Conservation (phyloP, 2,329 filamentous ascomycete species). For the Coniochaeta ligniaria region DNA sequence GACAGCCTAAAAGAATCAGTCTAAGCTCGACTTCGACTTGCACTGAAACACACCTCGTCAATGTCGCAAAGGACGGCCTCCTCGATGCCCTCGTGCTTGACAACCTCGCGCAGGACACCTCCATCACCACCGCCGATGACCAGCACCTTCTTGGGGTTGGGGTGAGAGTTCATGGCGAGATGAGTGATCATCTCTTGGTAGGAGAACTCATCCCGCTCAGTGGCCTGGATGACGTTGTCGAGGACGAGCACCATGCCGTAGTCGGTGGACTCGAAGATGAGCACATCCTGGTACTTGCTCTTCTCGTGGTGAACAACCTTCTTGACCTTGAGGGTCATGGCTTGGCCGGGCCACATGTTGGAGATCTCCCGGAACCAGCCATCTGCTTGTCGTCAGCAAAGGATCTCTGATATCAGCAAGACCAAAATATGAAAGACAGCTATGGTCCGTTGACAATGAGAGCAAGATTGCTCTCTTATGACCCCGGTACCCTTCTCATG, state of each 20-base stretch:
- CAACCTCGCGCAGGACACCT: constrained; percentile 93
- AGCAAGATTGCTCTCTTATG: not conserved
- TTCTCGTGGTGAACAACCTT: constrained; percentile 99
- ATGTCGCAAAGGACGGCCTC: constrained; percentile 97
- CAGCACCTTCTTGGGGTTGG: constrained; percentile 94
- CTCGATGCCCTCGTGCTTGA: constrained; percentile 98
- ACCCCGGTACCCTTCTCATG: not conserved
- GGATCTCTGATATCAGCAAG: not conserved
- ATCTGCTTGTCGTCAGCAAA: constrained; percentile 50
- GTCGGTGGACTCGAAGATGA: constrained; percentile 97
- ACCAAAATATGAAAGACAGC: not conserved
- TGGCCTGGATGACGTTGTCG: constrained; percentile 98
- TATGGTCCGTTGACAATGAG: not conserved
- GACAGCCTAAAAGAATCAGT: constrained; percentile 57
- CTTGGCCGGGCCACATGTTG: constrained; percentile 97
- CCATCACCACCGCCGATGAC: constrained; percentile 98
- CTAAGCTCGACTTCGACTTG: constrained; percentile 18
- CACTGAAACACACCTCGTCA: constrained; percentile 61
- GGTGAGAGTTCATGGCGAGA: constrained; percentile 96
- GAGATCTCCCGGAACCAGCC: constrained; percentile 99
- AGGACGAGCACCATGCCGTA: constrained; percentile 94
- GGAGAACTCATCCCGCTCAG: constrained; percentile 97
- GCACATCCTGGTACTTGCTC: constrained; percentile 97
- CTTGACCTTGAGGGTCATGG: constrained; percentile 97
- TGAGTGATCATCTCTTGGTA: constrained; percentile 99